A percentile compares a stretch with the other conserved stretches of the same genome.
phyloP scores from a whole-genome alignment of 2,329 filamentous ascomycete species.

The Penicillium concentricum region DNA sequence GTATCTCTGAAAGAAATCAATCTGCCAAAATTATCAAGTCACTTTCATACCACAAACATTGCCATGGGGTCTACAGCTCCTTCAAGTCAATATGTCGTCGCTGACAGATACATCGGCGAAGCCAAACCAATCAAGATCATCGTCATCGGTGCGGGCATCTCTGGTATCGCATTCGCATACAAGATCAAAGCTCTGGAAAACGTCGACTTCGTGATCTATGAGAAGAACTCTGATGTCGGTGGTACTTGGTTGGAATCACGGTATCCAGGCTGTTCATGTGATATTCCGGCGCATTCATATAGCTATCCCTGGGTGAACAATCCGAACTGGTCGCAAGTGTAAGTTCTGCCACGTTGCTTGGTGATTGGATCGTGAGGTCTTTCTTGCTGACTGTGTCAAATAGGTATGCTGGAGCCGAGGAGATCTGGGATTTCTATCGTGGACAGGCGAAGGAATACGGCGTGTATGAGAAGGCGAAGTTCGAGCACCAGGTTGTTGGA shows the following conservation, averaged over 20 bases:
- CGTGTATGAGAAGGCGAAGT: neutral
- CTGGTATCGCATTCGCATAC: neutral
- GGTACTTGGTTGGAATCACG: slow-evolving; percentile 8
- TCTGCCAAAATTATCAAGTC: neutral
- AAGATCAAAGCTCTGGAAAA: neutral
- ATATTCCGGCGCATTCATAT: slow-evolving; percentile 1
- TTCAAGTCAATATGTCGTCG: neutral
- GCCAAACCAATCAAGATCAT: neutral
- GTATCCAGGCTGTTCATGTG: slow-evolving; percentile 3
- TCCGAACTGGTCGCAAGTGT: neutral
- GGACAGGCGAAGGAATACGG: neutral
- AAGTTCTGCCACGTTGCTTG: neutral
- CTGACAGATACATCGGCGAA: neutral
- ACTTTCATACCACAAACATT: neutral
- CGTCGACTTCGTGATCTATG: slow-evolving; percentile 1
- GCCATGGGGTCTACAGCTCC: neutral
- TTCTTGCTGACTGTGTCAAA: neutral
- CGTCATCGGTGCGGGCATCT: neutral
- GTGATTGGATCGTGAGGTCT: neutral
- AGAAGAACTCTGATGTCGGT: slow-evolving; percentile 7
- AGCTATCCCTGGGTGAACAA: neutral
- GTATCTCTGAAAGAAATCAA: neutral
- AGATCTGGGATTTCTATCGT: neutral
- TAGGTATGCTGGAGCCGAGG: neutral
- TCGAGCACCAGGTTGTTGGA: neutral